Evolutionary conservation across 192 early-diverging fungal species (phyloP).

Genomic region (Linnemannia zychae): DNA sequence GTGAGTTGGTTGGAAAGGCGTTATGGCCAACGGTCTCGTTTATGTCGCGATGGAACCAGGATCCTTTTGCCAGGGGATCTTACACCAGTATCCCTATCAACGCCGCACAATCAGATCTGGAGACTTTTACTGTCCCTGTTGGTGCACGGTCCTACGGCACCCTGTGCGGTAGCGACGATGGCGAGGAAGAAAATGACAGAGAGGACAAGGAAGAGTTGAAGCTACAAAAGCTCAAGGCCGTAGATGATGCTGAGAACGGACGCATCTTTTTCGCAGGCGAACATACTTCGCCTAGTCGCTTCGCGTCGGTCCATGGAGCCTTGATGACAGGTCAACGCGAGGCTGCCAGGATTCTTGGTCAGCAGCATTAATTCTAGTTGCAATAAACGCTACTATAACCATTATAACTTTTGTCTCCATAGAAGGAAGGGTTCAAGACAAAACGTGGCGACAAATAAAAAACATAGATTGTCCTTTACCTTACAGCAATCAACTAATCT

Average conservation of each 20-base stretch:
- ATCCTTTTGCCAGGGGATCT: constrained; percentile 59
- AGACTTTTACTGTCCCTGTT: constrained; percentile 47
- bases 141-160: constrained; percentile 15
- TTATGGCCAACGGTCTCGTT: constrained; percentile 37
- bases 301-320: constrained; percentile 63
- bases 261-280: constrained; percentile 62
- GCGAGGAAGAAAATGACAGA: not conserved
- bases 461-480: too few relatives aligned
- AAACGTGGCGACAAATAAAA: too few relatives aligned
- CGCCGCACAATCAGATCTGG: constrained; percentile 45
- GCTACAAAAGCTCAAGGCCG: not conserved
- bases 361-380: not conserved
- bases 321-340: constrained; percentile 55
- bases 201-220: not conserved
- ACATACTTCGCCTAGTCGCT: constrained; percentile 53
- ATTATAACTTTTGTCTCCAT: too few relatives aligned
- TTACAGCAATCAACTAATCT: too few relatives aligned
- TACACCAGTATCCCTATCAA: constrained; percentile 58
- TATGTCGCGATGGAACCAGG: constrained; percentile 58
- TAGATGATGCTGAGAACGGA: constrained; percentile 35
- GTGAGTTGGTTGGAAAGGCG: constrained; percentile 16
- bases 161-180: constrained; percentile 10
- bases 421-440: too few relatives aligned
- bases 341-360: constrained; percentile 33
- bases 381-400: too few relatives aligned